Evolutionary conservation across 2,329 filamentous ascomycete genomes (phyloP), one percentile per base, ranked within the genome.

Genomic region (Botryotinia narcissicola): DNA sequence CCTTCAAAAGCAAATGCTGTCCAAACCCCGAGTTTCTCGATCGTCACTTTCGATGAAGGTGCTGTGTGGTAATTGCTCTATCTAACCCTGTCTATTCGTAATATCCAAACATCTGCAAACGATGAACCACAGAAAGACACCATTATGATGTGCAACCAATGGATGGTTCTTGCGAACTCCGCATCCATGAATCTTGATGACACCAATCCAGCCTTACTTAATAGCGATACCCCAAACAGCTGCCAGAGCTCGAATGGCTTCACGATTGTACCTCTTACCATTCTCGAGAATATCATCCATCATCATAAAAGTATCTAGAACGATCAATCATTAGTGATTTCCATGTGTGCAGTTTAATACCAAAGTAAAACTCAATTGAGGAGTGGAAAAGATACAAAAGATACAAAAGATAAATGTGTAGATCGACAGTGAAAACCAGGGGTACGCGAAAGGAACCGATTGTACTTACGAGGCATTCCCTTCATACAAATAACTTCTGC

Each of bases 251-350:
- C 64, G 73, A 44, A 77, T 70, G 18, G 74, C 73, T 42, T 76
- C 70, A 62, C 69, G 71, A 71, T 77, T 76, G 62, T 72, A 76
- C 67, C 73, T 74, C 70, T 73, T 76, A 22, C 74, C 76, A 29
- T 69, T 69, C 20, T 76, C 75, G 25, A 77, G 60, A 44, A 77
- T 74, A 40, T 71, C 76, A 75, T 78, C 76, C 71, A 77, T 62
- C 62, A 73, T 71, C 76, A 77, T 76, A 63, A 78, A 68, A 35
- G 67, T 74, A 74, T 78, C 66, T 68, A 42, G 35, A 42, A 32
- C 16, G 25, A 7, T 12, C 18, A 14, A 37, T n/a, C 12, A n/a
- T 57, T 25, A 57, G 37, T 69, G 22, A 29, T 57, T 25, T 37
- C 37, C 18, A 32, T 32, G 16, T 37, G 29, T 44, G 35, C 4